A percentile compares a stretch with the other conserved stretches of the same genome.
Conservation (phyloP, 768 basidiomycete species). For the Suillus tomentosus region DNA sequence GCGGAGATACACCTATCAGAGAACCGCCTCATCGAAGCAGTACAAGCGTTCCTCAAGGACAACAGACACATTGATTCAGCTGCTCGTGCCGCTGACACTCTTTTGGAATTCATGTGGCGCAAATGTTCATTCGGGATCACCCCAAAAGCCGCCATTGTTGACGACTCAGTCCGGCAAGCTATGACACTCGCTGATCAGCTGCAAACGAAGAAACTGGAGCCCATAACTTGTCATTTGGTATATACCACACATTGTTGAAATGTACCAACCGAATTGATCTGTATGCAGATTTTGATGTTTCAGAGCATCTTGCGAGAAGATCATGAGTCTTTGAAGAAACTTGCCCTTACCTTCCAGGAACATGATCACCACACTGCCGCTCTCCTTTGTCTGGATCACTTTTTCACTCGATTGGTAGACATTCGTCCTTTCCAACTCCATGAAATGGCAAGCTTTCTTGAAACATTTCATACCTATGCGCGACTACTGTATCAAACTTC, state of each 20-base stretch:
- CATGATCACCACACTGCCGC: slow-evolving; percentile 34
- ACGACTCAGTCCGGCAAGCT: slow-evolving; percentile 19
- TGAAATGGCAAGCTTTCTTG: slow-evolving; percentile 32
- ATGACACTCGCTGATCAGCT: slow-evolving; percentile 27
- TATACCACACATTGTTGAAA: slow-evolving; percentile 2
- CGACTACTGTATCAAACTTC: slow-evolving; percentile 33
- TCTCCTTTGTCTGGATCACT: slow-evolving; percentile 46
- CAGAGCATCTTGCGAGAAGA: slow-evolving; percentile 32
- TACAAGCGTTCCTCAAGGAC: slow-evolving; percentile 46
- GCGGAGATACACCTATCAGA: slow-evolving; percentile 53
- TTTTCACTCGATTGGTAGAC: slow-evolving; percentile 33
- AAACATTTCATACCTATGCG: slow-evolving; percentile 39
- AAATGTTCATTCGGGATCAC: slow-evolving; percentile 42
- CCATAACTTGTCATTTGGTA: slow-evolving; percentile 17
- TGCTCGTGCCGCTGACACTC: slow-evolving; percentile 38
- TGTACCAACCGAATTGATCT: slow-evolving; percentile 20
- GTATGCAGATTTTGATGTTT: slow-evolving; percentile 36
- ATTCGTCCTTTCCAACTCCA: slow-evolving; percentile 26
- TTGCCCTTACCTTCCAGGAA: slow-evolving; percentile 37
- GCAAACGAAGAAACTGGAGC: slow-evolving; percentile 15
- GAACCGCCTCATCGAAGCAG: slow-evolving; percentile 48
- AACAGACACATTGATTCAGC: slow-evolving; percentile 26
- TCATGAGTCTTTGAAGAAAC: slow-evolving; percentile 26
- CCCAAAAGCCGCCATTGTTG: slow-evolving; percentile 7
- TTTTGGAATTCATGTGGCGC: slow-evolving; percentile 49